Conservation (phyloP, 495 filamentous ascomycete genomes). For the Penicillium argentinense region DNA sequence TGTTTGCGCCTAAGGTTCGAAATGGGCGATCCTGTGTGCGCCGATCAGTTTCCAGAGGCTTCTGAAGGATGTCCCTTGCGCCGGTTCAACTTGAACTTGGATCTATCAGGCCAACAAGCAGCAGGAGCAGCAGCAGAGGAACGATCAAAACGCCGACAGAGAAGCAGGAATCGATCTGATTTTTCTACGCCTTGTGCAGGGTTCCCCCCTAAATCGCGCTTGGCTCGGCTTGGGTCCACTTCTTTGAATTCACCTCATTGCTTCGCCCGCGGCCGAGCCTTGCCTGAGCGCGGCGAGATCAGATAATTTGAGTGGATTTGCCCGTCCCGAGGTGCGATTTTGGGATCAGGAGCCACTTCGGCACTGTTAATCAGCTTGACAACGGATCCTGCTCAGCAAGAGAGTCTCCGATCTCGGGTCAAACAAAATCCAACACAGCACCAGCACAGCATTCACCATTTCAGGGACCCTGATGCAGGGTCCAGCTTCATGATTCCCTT, state of each 20-base stretch:
- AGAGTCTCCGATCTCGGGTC: background rate
- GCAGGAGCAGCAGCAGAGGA: too few species aligned
- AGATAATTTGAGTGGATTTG: background rate
- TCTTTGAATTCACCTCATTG: background rate
- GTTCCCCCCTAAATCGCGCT: slow-evolving; percentile 1
- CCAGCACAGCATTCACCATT: too few species aligned
- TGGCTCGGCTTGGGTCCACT: slow-evolving; percentile 1
- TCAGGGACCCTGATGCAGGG: background rate
- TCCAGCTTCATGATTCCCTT: background rate
- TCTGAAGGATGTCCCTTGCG: too few species aligned
- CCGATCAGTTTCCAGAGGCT: too few species aligned
- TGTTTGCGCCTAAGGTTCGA: background rate
- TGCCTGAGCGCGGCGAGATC: background rate
- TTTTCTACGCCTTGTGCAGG: slow-evolving; percentile 1
- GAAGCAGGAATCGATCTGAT: background rate
- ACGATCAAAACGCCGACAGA: background rate
- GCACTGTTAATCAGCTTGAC: background rate
- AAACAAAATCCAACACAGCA: background rate
- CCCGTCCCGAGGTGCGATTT: background rate
- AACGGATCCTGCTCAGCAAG: too few species aligned
- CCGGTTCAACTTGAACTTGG: too few species aligned
- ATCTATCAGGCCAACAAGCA: too few species aligned
- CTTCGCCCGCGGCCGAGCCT: background rate
- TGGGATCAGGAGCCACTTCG: background rate
- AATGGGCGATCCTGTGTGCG: too few species aligned